phyloP scores from a whole-genome alignment of 768 basidiomycete genomes.

The Boletus subparvulus region DNA sequence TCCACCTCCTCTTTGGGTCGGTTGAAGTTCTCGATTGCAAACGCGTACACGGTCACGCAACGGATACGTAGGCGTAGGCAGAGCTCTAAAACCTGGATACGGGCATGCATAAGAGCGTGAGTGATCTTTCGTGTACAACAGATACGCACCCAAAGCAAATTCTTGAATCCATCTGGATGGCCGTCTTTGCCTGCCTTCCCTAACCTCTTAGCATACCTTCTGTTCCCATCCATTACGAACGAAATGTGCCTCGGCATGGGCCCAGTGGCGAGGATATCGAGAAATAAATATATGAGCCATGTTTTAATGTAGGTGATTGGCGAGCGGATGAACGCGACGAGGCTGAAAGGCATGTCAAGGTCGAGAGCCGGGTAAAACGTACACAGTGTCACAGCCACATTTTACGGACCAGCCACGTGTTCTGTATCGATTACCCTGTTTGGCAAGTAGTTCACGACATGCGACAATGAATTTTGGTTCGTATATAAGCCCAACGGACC shows the following conservation, averaged over 20 bases:
- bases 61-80: constrained; percentile 77
- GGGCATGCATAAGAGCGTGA: not conserved
- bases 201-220: constrained; percentile 77
- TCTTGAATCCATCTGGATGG: constrained; percentile 81
- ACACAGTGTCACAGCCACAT: constrained; percentile 20
- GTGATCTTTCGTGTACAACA: not conserved
- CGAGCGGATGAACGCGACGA: constrained; percentile 12
- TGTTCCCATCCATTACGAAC: constrained; percentile 97
- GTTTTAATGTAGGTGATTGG: constrained; percentile 16
- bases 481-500: too few relatives aligned
- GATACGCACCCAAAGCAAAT: constrained; percentile 70
- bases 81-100: constrained; percentile 74
- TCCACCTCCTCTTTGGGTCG: constrained; percentile 83
- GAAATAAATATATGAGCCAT: constrained; percentile 43
- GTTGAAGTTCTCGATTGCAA: constrained; percentile 96
- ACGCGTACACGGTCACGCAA: constrained; percentile 95
- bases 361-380: too few relatives aligned
- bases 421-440: too few relatives aligned
- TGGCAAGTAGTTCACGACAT: too few relatives aligned
- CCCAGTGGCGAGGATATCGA: constrained; percentile 71
- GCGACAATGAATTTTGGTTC: too few relatives aligned
- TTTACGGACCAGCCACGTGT: not conserved
- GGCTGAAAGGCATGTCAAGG: not conserved
- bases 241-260: constrained; percentile 89
- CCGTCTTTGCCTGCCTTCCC: constrained; percentile 71